Conservation (phyloP, 108 stramenopile genomes). For the Aurantiochytrium sp. region DNA sequence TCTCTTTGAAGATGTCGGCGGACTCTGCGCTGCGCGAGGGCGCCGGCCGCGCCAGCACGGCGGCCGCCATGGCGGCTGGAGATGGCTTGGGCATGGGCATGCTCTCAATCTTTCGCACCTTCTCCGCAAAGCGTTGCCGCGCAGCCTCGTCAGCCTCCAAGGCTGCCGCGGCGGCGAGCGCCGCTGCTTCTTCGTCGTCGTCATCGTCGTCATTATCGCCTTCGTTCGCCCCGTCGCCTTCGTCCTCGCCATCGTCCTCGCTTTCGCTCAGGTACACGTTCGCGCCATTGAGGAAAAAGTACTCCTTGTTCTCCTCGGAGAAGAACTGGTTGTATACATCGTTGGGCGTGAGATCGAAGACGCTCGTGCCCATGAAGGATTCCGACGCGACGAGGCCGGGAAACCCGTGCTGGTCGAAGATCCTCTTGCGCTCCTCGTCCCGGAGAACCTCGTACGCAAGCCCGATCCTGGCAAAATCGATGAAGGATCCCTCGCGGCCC, state of each 20-base stretch:
- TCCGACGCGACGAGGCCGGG: neutral
- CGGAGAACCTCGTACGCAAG: neutral
- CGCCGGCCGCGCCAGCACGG: neutral
- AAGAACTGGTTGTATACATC: neutral
- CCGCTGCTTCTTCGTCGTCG: neutral
- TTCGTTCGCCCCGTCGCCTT: neutral
- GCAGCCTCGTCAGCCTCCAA: neutral
- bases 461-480: neutral
- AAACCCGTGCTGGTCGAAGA: neutral
- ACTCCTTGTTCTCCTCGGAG: constrained; percentile 1
- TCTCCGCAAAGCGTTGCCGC: neutral
- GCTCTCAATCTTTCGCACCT: neutral
- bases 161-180: neutral
- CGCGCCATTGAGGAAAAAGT: neutral
- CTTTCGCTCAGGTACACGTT: neutral
- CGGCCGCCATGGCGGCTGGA: neutral
- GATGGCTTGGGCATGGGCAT: neutral
- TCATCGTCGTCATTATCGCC: neutral
- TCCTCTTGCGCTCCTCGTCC: neutral
- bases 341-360: neutral
- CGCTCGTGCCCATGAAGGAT: neutral
- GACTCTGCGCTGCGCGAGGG: neutral
- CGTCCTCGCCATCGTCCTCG: neutral
- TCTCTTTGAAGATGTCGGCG: neutral
- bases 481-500: no score